Conservation (phyloP, 208 protist genomes). For the Acanthamoeba sp. region DNA sequence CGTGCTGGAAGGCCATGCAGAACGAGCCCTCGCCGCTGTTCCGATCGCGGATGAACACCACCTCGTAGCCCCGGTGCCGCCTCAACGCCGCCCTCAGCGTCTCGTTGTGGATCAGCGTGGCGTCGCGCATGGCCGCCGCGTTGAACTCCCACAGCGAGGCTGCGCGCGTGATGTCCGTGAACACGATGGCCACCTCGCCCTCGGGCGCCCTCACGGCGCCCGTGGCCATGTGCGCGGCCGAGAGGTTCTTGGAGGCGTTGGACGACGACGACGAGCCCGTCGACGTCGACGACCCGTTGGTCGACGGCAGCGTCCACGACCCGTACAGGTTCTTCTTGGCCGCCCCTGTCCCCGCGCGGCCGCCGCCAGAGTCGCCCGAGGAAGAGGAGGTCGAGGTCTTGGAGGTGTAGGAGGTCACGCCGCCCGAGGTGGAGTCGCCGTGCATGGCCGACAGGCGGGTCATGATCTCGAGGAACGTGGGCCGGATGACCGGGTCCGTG, state of each 20-base stretch:
- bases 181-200: slow-evolving; percentile 8
- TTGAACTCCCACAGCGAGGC: slow-evolving; percentile 48
- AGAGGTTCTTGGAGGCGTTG: too few relatives aligned
- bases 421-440: not conserved
- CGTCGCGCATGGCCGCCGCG: slow-evolving; percentile 14
- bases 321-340: too few relatives aligned
- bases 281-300: too few relatives aligned
- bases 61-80: slow-evolving; percentile 44
- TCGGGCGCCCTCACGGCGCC: not conserved
- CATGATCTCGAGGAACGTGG: slow-evolving; percentile 10
- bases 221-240: too few relatives aligned
- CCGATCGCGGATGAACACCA: not conserved
- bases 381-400: not conserved
- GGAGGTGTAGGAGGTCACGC: too few relatives aligned
- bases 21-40: slow-evolving; percentile 33
- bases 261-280: too few relatives aligned
- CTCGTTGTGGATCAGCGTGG: slow-evolving; percentile 56
- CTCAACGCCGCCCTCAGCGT: not conserved
- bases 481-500: not conserved
- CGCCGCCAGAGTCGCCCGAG: not conserved
- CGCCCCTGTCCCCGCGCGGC: too few relatives aligned
- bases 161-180: slow-evolving; percentile 24
- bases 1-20: slow-evolving; percentile 47
- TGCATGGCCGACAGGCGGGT: not conserved
- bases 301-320: too few relatives aligned